These are phyloP conservation scores for Capsicum chinense DNA, from an alignment of 257 asterid species.

Conservation along the genomic window DNA sequence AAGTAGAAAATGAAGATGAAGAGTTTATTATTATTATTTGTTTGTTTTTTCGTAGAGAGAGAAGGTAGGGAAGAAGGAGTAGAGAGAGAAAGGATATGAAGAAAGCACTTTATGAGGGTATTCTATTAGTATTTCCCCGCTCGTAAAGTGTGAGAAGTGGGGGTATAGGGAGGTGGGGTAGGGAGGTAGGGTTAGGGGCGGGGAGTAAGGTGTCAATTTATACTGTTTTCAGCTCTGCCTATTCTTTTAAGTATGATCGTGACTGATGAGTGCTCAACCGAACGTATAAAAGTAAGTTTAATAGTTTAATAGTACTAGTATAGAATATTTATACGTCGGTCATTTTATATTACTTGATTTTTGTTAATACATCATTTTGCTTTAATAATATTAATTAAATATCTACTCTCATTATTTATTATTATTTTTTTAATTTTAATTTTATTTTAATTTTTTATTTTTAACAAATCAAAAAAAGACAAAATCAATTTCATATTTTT, in stretches of 20 bases:
- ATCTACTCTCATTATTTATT: too few species aligned
- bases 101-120: constrained; percentile 41
- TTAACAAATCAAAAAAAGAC: too few species aligned
- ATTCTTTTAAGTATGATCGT: constrained; percentile 46
- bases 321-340: not conserved
- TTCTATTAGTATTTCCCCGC: constrained; percentile 45
- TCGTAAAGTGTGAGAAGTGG: constrained; percentile 40
- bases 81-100: constrained; percentile 30
- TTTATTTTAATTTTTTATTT: too few species aligned
- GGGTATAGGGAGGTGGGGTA: not conserved
- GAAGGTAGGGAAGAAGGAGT: not conserved
- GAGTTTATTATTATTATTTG: not conserved
- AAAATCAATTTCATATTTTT: too few species aligned
- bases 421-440: too few species aligned
- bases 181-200: not conserved
- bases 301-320: too few species aligned
- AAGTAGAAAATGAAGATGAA: not conserved
- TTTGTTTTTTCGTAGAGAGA: constrained; percentile 19
- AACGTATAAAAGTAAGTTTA: not conserved
- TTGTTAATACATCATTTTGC: too few species aligned
- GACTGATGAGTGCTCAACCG: constrained; percentile 45
- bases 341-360: constrained; percentile 26
- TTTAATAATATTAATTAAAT: too few species aligned
- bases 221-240: constrained; percentile 31
- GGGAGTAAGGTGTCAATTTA: constrained; percentile 29